These are phyloP conservation scores for Boletus tylopilopsis DNA, from an alignment of 768 basidiomycete genomes.

Conservation along the genomic window DNA sequence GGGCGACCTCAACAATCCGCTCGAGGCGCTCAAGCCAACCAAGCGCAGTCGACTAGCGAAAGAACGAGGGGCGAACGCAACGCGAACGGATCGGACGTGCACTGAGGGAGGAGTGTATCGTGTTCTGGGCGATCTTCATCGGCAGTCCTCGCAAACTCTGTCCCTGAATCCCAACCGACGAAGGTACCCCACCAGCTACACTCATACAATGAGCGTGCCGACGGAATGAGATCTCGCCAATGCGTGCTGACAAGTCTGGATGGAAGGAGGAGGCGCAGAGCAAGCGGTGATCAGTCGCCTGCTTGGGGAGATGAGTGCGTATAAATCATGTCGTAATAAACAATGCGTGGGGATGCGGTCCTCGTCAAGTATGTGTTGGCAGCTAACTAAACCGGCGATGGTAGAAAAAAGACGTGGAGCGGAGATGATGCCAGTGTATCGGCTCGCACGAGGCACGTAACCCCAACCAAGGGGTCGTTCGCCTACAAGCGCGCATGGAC, in stretches of 20 bases:
- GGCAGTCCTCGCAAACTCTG: conserved; percentile 25
- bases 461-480: conserved; percentile 82
- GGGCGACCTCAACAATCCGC: conserved; percentile 8
- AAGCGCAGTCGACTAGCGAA: conserved; percentile 37
- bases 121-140: conserved; percentile 21
- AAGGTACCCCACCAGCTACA: conserved; percentile 21
- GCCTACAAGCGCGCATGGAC: conserved; percentile 58
- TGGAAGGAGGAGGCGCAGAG: conserved; percentile 21
- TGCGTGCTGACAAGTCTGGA: conserved; percentile 19
- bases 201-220: conserved; percentile 35
- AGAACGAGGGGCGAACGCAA: conserved; percentile 25
- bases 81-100: conserved; percentile 6
- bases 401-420: conserved; percentile 22
- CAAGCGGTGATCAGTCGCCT: conserved; percentile 47
- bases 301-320: conserved; percentile 26
- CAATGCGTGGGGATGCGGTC: conserved; percentile 32
- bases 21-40: conserved; percentile 26
- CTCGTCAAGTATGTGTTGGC: conserved; percentile 23
- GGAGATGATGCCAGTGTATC: conserved; percentile 61
- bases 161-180: conserved; percentile 24
- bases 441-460: conserved; percentile 76
- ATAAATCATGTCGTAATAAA: conserved; percentile 44
- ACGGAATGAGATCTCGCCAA: conserved; percentile 18
- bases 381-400: conserved; percentile 22
- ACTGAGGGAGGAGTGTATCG: neutral